Conservation (phyloP, 805 yeast species). For the Cyberlindnera mycetangii region DNA sequence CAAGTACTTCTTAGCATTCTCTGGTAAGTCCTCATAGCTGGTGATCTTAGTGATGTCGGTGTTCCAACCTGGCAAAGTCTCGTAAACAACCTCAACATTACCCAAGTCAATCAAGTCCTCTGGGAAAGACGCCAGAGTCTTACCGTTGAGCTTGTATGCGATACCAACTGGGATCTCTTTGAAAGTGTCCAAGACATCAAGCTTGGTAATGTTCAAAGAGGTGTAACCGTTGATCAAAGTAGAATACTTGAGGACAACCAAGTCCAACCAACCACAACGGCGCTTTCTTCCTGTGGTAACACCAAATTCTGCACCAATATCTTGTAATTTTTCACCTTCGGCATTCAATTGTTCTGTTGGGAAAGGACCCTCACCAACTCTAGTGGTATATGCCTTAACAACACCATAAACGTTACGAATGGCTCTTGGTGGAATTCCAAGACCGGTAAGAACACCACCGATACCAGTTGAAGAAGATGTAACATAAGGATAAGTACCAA, state of each 20-base stretch:
- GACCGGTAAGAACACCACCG: conserved; percentile 97
- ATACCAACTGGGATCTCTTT: conserved; percentile 87
- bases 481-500: conserved; percentile 97
- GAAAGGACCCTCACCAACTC: conserved; percentile 99
- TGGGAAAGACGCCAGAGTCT: conserved; percentile 78
- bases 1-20: conserved; percentile 81
- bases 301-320: conserved; percentile 93
- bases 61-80: conserved; percentile 94
- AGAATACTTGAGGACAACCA: conserved; percentile 91
- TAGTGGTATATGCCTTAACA: conserved; percentile 96
- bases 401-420: conserved; percentile 88
- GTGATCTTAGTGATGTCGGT: conserved; percentile 71
- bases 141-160: conserved; percentile 76
- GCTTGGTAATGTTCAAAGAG: conserved; percentile 86
- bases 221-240: conserved; percentile 94
- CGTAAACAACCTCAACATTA: conserved; percentile 89
- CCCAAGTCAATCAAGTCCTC: conserved; percentile 82
- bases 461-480: conserved; percentile 95
- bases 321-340: conserved; percentile 82
- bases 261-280: conserved; percentile 98
- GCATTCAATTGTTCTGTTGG: conserved; percentile 94
- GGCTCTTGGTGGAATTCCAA: conserved; percentile 90
- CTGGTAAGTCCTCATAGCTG: conserved; percentile 77
- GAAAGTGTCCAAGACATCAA: conserved; percentile 91
- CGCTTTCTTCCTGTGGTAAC: conserved; percentile 99